Conservation (phyloP, 2,329 filamentous ascomycete species). For the Aspergillus ruber region DNA sequence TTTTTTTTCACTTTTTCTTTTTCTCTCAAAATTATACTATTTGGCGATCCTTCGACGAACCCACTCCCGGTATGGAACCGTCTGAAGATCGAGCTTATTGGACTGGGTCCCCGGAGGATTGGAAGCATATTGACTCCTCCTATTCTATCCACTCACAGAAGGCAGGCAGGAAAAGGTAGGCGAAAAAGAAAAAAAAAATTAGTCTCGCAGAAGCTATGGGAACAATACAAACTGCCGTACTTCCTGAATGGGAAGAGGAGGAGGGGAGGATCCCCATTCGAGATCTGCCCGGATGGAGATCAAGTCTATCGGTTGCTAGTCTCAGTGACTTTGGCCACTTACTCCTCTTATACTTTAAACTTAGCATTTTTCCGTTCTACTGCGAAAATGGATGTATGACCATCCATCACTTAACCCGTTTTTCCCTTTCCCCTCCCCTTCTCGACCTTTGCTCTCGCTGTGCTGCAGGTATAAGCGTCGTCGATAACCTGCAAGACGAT, state of each 20-base stretch:
- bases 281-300: slow-evolving; percentile 30
- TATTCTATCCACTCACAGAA: slow-evolving; percentile 4
- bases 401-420: slow-evolving; percentile 7
- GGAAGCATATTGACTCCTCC: slow-evolving; percentile 11
- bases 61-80: slow-evolving; percentile 1
- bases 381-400: slow-evolving; percentile 1
- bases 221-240: not conserved
- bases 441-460: slow-evolving; percentile 6
- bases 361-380: not conserved
- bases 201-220: not conserved
- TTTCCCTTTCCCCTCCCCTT: slow-evolving; percentile 6
- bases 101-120: slow-evolving; percentile 13
- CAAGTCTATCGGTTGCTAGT: slow-evolving; percentile 32
- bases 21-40: slow-evolving; percentile 2
- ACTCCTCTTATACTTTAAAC: slow-evolving; percentile 6
- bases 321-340: slow-evolving; percentile 25
- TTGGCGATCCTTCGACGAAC: not conserved
- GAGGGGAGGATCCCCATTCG: slow-evolving; percentile 3
- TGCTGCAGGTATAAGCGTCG: slow-evolving; percentile 16
- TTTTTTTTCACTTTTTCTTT: too few species aligned
- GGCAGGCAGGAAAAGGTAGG: slow-evolving; percentile 1
- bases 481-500: slow-evolving; percentile 10
- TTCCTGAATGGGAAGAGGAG: slow-evolving; percentile 1
- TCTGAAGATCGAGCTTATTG: slow-evolving; percentile 12
- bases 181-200: slow-evolving; percentile 1